Conservation (phyloP, 2,329 filamentous ascomycete species). For the Mollisia scopiformis region DNA sequence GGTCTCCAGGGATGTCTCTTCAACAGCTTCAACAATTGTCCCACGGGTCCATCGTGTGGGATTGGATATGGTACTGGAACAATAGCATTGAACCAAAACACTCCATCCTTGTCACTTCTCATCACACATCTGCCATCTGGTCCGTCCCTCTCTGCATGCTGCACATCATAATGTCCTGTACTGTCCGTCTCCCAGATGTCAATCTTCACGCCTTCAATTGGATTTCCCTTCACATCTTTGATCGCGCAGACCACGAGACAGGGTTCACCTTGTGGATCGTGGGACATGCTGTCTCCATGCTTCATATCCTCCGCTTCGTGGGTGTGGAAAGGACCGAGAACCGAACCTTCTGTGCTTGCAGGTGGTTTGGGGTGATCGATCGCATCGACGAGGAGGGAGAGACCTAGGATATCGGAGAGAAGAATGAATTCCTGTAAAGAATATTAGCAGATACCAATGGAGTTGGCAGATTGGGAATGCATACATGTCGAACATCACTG, state of each 20-base stretch:
- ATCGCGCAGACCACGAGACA: constrained; percentile 76
- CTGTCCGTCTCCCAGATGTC: constrained; percentile 88
- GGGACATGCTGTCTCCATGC: constrained; percentile 65
- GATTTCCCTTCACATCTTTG: constrained; percentile 63
- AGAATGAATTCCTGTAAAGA: constrained; percentile 72
- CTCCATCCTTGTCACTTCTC: constrained; percentile 68
- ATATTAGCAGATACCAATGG: not conserved
- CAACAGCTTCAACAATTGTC: constrained; percentile 66
- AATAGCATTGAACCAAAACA: constrained; percentile 85
- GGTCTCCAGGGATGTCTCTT: constrained; percentile 79
- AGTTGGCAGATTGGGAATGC: constrained; percentile 26
- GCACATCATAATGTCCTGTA: constrained; percentile 81
- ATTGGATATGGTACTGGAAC: constrained; percentile 86
- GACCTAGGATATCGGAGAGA: constrained; percentile 76
- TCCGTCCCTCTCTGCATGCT: constrained; percentile 64
- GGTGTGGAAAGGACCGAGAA: constrained; percentile 82
- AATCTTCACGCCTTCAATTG: constrained; percentile 68
- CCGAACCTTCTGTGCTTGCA: constrained; percentile 73
- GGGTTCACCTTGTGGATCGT: constrained; percentile 69
- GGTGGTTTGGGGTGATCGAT: constrained; percentile 83
- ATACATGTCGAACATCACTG: constrained; percentile 71
- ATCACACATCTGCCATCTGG: constrained; percentile 77
- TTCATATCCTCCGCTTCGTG: constrained; percentile 67
- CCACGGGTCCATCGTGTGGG: constrained; percentile 82
- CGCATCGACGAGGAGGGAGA: constrained; percentile 78